Evolutionary conservation across 306 rosid genomes (phyloP).

Genomic region (Urtica urens): DNA sequence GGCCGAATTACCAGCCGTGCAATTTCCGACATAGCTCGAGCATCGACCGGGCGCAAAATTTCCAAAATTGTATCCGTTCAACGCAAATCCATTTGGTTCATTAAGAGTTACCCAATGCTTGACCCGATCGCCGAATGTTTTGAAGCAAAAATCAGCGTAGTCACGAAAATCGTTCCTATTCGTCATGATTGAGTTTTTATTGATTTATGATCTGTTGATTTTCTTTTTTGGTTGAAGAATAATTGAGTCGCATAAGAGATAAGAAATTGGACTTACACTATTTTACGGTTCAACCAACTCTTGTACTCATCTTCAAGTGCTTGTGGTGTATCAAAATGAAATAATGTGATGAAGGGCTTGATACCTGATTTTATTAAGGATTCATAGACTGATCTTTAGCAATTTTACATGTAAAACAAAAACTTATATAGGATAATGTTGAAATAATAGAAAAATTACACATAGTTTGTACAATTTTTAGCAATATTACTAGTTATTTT

Average conservation of each 20-base stretch:
- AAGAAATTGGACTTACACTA: slow-evolving; percentile 15
- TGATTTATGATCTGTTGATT: background rate
- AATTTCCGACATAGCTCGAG: slow-evolving; percentile 25
- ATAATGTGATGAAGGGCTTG: slow-evolving; percentile 22
- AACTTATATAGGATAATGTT: background rate
- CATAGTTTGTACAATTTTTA: background rate
- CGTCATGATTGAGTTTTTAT: background rate
- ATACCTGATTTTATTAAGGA: slow-evolving; percentile 12
- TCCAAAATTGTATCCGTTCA: slow-evolving; percentile 10
- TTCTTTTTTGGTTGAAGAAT: background rate
- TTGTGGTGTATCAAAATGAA: slow-evolving; percentile 30
- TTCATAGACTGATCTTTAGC: background rate
- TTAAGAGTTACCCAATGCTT: slow-evolving; percentile 26
- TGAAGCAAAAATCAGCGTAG: slow-evolving; percentile 26
- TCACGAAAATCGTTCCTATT: slow-evolving; percentile 24
- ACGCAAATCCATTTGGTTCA: slow-evolving; percentile 15
- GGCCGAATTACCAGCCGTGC: slow-evolving; percentile 21
- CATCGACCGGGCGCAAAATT: slow-evolving; percentile 25
- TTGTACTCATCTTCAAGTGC: slow-evolving; percentile 25
- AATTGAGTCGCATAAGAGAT: background rate
- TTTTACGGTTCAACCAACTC: slow-evolving; percentile 14
- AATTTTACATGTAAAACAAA: background rate
- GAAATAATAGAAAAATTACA: background rate
- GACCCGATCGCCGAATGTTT: slow-evolving; percentile 25
- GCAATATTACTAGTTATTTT: background rate